phyloP scores from a whole-genome alignment of 1,284 basidiomycete genomes.

The Chalciporus sp. region DNA sequence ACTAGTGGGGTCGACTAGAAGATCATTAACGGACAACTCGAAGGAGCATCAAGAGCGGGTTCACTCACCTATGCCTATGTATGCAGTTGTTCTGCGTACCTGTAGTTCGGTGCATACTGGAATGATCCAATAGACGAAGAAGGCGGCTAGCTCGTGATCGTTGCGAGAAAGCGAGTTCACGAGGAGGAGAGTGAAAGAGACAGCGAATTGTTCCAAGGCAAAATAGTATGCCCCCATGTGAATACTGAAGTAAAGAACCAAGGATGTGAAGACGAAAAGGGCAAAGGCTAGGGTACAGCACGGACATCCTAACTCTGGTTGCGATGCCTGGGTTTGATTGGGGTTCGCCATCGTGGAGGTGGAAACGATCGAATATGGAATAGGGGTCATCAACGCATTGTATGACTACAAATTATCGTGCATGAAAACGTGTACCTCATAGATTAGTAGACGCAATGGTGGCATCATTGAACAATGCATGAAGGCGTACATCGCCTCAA shows the following conservation, averaged over 20 bases:
- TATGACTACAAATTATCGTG: background rate
- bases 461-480: background rate
- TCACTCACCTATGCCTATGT: background rate
- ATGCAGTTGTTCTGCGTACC: background rate
- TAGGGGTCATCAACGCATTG: background rate
- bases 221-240: background rate
- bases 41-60: background rate
- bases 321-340: no score
- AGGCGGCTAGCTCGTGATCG: background rate
- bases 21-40: background rate
- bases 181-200: background rate
- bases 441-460: background rate
- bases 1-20: background rate
- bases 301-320: no score
- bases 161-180: background rate
- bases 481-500: slow-evolving; percentile 7
- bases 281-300: no score
- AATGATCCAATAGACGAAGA: background rate
- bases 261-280: background rate
- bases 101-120: background rate
- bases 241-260: background rate
- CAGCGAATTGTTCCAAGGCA: background rate
- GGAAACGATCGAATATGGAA: no score
- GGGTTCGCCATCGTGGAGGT: no score
- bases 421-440: background rate